Conservation (phyloP, 2,329 filamentous ascomycete genomes). For the Apiospora hydei region DNA sequence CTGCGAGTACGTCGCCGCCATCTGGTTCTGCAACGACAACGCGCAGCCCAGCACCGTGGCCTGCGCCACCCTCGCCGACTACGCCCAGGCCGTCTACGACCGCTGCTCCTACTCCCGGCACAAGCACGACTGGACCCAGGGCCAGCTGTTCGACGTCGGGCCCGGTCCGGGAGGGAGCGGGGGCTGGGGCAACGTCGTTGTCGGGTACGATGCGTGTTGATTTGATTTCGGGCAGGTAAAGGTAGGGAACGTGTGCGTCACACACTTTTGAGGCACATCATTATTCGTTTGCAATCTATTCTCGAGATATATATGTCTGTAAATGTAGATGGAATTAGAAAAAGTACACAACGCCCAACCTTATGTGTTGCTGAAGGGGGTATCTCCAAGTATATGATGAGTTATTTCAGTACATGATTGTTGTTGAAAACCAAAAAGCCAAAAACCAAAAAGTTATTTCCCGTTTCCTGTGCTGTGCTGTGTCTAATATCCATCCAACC, state of each 20-base stretch:
- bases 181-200: background rate
- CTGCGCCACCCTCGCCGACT: background rate
- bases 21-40: slow-evolving; percentile 13
- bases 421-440: background rate
- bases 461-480: slow-evolving; percentile 1
- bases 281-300: too few relatives aligned
- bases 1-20: background rate
- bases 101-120: background rate
- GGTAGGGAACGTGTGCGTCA: too few relatives aligned
- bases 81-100: background rate
- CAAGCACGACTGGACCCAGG: background rate
- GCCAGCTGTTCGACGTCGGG: background rate
- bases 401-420: background rate
- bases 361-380: slow-evolving; percentile 7
- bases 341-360: slow-evolving; percentile 19
- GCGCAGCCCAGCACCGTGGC: background rate
- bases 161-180: background rate
- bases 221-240: too few relatives aligned
- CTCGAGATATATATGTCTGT: too few relatives aligned
- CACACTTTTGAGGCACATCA: too few relatives aligned
- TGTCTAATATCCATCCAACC: background rate
- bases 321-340: background rate
- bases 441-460: slow-evolving; percentile 1
- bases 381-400: slow-evolving; percentile 8
- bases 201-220: background rate